Percentiles rank a stretch among this genome's conserved stretches.
Evolutionary conservation across 2,329 filamentous ascomycete species (phyloP).

Genomic region (Epichloe aotearoae): DNA sequence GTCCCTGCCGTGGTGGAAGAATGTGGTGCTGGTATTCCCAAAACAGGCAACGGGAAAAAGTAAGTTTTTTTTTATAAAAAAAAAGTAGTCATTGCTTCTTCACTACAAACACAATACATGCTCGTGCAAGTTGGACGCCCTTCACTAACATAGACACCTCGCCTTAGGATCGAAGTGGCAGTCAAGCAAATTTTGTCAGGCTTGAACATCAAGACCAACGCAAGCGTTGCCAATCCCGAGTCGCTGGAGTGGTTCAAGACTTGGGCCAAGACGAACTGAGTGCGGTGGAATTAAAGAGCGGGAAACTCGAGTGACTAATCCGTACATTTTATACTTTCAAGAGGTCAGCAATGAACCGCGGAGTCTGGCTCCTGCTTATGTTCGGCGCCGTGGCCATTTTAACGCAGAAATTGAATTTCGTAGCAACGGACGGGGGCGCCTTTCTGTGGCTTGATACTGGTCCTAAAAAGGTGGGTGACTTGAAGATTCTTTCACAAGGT

Average conservation of each 20-base stretch:
- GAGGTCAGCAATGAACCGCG: no score
- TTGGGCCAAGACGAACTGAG: slow-evolving; percentile 50
- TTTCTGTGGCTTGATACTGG: no score
- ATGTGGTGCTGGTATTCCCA: slow-evolving; percentile 68
- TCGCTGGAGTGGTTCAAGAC: slow-evolving; percentile 77
- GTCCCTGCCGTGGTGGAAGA: slow-evolving; percentile 74
- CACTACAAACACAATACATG: background rate
- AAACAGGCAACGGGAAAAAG: slow-evolving; percentile 95
- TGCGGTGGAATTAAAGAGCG: no score
- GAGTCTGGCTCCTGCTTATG: background rate
- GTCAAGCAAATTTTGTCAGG: slow-evolving; percentile 95
- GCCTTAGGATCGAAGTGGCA: slow-evolving; percentile 67
- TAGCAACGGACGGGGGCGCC: no score
- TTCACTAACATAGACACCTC: slow-evolving; percentile 6
- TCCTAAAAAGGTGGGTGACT: no score
- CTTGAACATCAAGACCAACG: slow-evolving; percentile 72
- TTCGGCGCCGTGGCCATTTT: no score
- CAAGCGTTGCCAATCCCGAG: slow-evolving; percentile 83
- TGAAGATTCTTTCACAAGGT: no score
- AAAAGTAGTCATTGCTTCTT: background rate
- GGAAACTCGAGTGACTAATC: background rate
- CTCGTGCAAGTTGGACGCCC: background rate
- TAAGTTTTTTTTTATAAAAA: slow-evolving; percentile 29
- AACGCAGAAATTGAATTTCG: no score
- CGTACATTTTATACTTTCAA: background rate